A percentile compares a stretch with the other conserved stretches of the same genome.
Conservation (phyloP, 495 filamentous ascomycete genomes). For the Daldinia grandis region DNA sequence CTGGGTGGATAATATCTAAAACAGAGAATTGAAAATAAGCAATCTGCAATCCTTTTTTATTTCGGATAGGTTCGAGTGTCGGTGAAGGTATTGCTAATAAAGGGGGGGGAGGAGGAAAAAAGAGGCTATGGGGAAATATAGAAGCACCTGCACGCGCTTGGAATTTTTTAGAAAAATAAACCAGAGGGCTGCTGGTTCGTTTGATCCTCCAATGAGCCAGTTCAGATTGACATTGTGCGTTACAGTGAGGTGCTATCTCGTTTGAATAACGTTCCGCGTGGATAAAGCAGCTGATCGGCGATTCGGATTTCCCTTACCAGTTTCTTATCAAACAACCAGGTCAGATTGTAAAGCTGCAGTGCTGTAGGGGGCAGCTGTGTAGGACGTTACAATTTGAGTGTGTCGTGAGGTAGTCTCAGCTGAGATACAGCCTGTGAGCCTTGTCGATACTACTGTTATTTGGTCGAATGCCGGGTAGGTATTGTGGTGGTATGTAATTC, state of each 20-base stretch:
- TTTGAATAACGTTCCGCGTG: constrained; percentile 36
- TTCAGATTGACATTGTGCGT: constrained; percentile 43
- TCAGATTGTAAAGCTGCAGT: constrained; percentile 17
- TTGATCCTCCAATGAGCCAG: constrained; percentile 44
- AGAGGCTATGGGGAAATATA: constrained; percentile 9
- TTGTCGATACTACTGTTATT: constrained; percentile 5
- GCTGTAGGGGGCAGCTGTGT: background rate
- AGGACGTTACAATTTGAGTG: background rate
- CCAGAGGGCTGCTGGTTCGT: constrained; percentile 41
- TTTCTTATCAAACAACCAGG: constrained; percentile 30
- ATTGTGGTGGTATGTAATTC: constrained; percentile 16
- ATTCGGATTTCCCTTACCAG: constrained; percentile 28
- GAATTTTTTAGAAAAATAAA: constrained; percentile 24
- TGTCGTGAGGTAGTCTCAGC: background rate
- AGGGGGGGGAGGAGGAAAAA: constrained; percentile 1
- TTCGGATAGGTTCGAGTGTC: constrained; percentile 15
- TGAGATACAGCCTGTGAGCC: constrained; percentile 17
- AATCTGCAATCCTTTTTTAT: background rate
- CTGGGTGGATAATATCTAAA: constrained; percentile 8
- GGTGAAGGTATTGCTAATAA: constrained; percentile 21
- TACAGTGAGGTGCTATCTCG: constrained; percentile 36
- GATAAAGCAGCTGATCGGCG: constrained; percentile 42
- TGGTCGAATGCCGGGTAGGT: constrained; percentile 12
- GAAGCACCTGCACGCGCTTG: constrained; percentile 26
- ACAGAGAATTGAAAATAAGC: constrained; percentile 5